phyloP scores from a whole-genome alignment of 2,329 filamentous ascomycete species.

The Juglanconis sp. region DNA sequence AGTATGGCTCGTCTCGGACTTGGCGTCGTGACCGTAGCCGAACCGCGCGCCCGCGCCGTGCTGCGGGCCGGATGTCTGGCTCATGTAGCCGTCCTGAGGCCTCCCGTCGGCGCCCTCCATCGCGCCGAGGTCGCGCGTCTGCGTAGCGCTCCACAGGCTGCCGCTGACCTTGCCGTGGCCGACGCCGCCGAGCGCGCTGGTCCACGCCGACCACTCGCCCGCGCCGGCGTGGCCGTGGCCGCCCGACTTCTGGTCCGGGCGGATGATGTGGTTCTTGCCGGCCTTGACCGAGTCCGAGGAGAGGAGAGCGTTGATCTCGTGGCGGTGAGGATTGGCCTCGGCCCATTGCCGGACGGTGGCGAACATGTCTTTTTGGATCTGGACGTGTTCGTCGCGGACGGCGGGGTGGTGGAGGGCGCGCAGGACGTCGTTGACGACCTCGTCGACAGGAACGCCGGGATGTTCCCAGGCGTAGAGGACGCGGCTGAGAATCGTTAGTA shows the following conservation, averaged over 20 bases:
- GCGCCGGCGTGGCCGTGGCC: conserved; percentile 24
- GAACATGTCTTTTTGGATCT: conserved; percentile 88
- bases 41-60: conserved; percentile 15
- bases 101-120: conserved; percentile 47
- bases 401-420: conserved; percentile 89
- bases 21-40: conserved; percentile 6
- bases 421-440: conserved; percentile 78
- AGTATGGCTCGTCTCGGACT: neutral
- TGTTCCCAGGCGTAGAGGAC: conserved; percentile 94
- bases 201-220: conserved; percentile 34
- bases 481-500: conserved; percentile 46
- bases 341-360: conserved; percentile 80
- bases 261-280: conserved; percentile 73
- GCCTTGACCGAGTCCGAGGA: conserved; percentile 77
- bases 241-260: conserved; percentile 28
- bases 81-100: conserved; percentile 24
- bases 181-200: conserved; percentile 28
- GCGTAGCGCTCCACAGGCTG: conserved; percentile 60
- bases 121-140: conserved; percentile 54
- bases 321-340: conserved; percentile 62
- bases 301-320: conserved; percentile 70
- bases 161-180: conserved; percentile 58
- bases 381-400: conserved; percentile 68
- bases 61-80: conserved; percentile 16
- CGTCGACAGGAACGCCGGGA: conserved; percentile 73